Base-by-base conservation (phyloP, 1,139 yeast species). In the Sugiyamaella castrensis region DNA sequence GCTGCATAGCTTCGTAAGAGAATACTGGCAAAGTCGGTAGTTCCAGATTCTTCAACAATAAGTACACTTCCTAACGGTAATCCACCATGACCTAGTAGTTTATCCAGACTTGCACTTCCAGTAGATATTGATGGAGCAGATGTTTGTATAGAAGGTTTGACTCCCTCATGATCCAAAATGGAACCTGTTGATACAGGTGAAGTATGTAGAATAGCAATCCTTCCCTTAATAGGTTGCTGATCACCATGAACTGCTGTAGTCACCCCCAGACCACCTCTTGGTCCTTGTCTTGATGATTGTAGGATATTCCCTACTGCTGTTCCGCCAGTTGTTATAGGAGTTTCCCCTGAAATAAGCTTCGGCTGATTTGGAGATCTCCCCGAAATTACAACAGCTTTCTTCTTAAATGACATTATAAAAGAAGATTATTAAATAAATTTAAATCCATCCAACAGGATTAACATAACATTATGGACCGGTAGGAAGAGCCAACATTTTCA, bases 1-100 rank as follows among this genome's bases (percentile, higher is more conserved):
- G 95, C 77, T 1, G 87, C 82, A 71, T 82, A 87, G 2, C 81
- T 73, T 54, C 92, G 79, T 34, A 83, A 65, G 35, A 92, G 59
- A 10, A 87, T 82, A n/a, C 89, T 77, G 2, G 86, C 76, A 64
- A 89, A 92, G 62, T 92, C 98, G 0, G 98, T 91, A 12, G 94
- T 83, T 0, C 96, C 95, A 11, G 81, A 77, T 63, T 92, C 98
- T 63, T 88, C 92, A 2, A 92, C 64, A 13, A 91, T 66, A 38
- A 89, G 63, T 6, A 87, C 75, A 11, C 76, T 68, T 0, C 96
- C 96, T 13, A 87, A 60, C 0, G 98, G 98, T 12, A 91, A 64
- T 0, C 98, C 98, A 53, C 81, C 87, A 65, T 92, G 98, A 1
- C 79, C 79, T 48, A 92, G 65, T 1, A 88, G 69, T 55, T 76